Evolutionary conservation across 176 grass and related monocot species (phyloP).

Genomic region (Chloris gayana): DNA sequence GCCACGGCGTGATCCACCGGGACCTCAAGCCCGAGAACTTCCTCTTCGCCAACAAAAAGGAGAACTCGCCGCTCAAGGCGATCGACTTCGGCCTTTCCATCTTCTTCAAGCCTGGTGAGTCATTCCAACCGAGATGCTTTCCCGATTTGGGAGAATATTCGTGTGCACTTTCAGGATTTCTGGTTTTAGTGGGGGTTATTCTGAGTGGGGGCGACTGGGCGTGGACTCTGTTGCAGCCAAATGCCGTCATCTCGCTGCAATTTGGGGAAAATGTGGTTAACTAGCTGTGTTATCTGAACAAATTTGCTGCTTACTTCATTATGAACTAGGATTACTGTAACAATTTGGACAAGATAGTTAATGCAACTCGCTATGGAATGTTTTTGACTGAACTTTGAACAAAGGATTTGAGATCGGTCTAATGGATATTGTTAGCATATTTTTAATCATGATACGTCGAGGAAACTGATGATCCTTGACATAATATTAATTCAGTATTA

Average conservation of each 20-base stretch:
- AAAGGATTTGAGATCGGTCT: conserved; percentile 10
- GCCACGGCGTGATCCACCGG: conserved; percentile 92
- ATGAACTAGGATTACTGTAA: background rate
- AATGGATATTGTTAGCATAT: background rate
- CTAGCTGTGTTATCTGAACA: background rate
- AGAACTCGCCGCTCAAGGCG: conserved; percentile 95
- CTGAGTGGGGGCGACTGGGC: conserved; percentile 3
- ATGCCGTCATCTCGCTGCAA: background rate
- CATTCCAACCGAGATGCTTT: conserved; percentile 35
- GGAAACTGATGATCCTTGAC: background rate
- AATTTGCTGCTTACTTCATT: background rate
- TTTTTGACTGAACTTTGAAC: background rate
- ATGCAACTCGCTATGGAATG: background rate
- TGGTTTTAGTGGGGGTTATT: conserved; percentile 22
- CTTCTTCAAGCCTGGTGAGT: conserved; percentile 97
- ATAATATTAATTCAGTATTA: conserved; percentile 2
- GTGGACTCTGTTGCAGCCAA: conserved; percentile 1
- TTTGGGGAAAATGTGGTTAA: background rate
- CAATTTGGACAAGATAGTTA: conserved; percentile 16
- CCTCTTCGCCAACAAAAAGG: conserved; percentile 95
- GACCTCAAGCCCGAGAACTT: conserved; percentile 99
- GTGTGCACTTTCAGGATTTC: conserved; percentile 6
- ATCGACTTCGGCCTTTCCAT: conserved; percentile 98
- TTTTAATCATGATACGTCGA: background rate
- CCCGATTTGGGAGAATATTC: conserved; percentile 36